Evolutionary conservation across 345 rosid species (phyloP).

Genomic region (Mercurialis annua): DNA sequence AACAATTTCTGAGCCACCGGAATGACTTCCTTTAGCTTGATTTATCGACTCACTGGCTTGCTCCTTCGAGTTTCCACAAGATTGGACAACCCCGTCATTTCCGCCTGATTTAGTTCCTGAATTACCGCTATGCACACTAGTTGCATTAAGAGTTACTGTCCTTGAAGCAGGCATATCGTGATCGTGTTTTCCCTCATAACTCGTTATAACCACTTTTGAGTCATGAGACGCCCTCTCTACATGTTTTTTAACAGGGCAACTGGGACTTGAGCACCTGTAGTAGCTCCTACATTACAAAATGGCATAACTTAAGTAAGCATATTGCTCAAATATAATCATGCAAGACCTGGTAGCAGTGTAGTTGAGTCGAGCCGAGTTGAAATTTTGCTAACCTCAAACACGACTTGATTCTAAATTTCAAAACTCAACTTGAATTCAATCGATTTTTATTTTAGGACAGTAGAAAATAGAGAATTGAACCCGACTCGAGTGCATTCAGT

Average conservation of each 20-base stretch:
- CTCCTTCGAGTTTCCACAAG: slow-evolving; percentile 33
- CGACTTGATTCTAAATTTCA: no score
- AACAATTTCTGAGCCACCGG: slow-evolving; percentile 9
- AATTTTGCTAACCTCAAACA: neutral
- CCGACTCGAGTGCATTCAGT: no score
- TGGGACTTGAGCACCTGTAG: slow-evolving; percentile 87
- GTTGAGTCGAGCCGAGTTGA: no score
- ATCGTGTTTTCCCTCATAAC: slow-evolving; percentile 86
- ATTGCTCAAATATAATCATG: neutral
- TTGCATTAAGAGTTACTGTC: slow-evolving; percentile 52
- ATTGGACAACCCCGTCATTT: slow-evolving; percentile 25
- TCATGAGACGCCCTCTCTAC: slow-evolving; percentile 78
- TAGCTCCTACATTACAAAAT: slow-evolving; percentile 65
- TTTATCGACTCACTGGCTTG: slow-evolving; percentile 25
- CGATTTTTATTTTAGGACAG: no score
- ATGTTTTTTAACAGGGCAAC: slow-evolving; percentile 91
- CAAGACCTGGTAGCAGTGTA: no score
- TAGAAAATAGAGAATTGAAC: no score
- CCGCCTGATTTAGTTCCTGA: slow-evolving; percentile 36
- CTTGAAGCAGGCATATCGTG: slow-evolving; percentile 80
- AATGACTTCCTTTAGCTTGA: slow-evolving; percentile 26
- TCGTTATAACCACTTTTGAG: slow-evolving; percentile 62
- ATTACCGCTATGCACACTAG: slow-evolving; percentile 31
- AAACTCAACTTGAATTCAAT: no score
- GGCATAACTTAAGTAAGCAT: slow-evolving; percentile 7